phyloP scores from a whole-genome alignment of 768 basidiomycete genomes.

The Rhodosporidiobolus odoratus region DNA sequence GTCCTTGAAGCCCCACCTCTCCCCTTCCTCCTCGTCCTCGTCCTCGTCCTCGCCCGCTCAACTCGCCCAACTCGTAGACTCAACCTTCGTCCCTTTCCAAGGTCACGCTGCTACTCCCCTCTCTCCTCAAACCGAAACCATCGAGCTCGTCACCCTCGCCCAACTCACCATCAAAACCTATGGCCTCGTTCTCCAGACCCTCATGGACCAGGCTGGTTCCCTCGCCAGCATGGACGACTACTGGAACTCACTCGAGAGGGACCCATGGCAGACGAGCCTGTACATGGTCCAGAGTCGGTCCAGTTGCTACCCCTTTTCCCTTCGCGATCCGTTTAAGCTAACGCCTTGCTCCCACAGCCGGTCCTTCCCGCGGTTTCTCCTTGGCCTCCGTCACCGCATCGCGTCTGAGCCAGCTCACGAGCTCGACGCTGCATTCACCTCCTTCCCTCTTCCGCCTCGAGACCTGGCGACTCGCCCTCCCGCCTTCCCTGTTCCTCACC shows the following conservation, averaged over 20 bases:
- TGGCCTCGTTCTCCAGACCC: conserved; percentile 38
- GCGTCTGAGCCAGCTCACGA: conserved; percentile 48
- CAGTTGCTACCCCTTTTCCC: neutral
- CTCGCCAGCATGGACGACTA: conserved; percentile 74
- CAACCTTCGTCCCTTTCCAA: conserved; percentile 29
- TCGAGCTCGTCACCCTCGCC: conserved; percentile 31
- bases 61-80: conserved; percentile 16
- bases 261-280: conserved; percentile 54
- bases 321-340: neutral
- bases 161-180: conserved; percentile 22
- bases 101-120: neutral
- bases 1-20: neutral
- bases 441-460: conserved; percentile 55
- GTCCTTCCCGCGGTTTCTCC: conserved; percentile 51
- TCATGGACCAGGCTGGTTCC: conserved; percentile 62
- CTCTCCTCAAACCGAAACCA: conserved; percentile 4
- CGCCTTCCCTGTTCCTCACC: conserved; percentile 53
- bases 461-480: conserved; percentile 48
- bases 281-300: conserved; percentile 75
- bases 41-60: neutral
- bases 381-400: conserved; percentile 36
- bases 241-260: conserved; percentile 72
- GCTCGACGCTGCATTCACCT: conserved; percentile 53
- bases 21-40: neutral
- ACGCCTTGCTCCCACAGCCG: conserved; percentile 48